Evolutionary conservation across 768 basidiomycete genomes (phyloP).

Genomic region (Leccinum aurantiacum): DNA sequence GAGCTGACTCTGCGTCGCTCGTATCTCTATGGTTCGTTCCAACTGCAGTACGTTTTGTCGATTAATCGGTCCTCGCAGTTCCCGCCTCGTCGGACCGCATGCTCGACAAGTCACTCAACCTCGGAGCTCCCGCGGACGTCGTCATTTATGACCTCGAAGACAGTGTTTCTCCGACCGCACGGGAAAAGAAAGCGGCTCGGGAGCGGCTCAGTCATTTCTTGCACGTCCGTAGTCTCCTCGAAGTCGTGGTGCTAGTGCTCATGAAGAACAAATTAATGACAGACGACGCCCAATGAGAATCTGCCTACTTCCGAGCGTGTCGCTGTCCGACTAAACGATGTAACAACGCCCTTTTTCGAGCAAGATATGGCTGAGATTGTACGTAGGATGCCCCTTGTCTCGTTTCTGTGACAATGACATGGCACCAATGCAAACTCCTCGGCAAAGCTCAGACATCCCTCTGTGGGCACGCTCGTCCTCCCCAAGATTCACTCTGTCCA

Average conservation of each 20-base stretch:
- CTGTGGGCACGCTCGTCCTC: constrained; percentile 69
- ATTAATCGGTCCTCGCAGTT: constrained; percentile 41
- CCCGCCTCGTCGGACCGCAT: constrained; percentile 79
- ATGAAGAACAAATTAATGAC: constrained; percentile 11
- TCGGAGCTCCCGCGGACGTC: constrained; percentile 57
- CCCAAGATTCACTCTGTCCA: constrained; percentile 77
- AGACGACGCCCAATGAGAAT: constrained; percentile 29
- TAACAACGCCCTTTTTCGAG: constrained; percentile 62
- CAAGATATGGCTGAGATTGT: constrained; percentile 66
- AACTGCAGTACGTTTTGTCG: background rate
- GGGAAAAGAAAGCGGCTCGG: constrained; percentile 62
- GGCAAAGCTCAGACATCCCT: constrained; percentile 43
- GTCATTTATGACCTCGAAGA: constrained; percentile 91
- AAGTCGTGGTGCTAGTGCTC: constrained; percentile 10
- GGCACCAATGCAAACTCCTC: constrained; percentile 4
- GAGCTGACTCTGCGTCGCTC: constrained; percentile 44
- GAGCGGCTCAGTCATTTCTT: constrained; percentile 55
- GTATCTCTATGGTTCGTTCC: constrained; percentile 55
- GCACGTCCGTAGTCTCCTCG: constrained; percentile 38
- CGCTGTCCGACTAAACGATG: constrained; percentile 70
- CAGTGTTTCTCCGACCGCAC: constrained; percentile 62
- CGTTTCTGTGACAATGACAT: constrained; percentile 2
- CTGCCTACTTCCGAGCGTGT: constrained; percentile 51
- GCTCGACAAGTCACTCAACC: constrained; percentile 71
- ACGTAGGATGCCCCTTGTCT: constrained; percentile 31